These are phyloP conservation scores for Simplicillium aogashimaense DNA, from an alignment of 2,329 filamentous ascomycete genomes.

Conservation along the genomic window DNA sequence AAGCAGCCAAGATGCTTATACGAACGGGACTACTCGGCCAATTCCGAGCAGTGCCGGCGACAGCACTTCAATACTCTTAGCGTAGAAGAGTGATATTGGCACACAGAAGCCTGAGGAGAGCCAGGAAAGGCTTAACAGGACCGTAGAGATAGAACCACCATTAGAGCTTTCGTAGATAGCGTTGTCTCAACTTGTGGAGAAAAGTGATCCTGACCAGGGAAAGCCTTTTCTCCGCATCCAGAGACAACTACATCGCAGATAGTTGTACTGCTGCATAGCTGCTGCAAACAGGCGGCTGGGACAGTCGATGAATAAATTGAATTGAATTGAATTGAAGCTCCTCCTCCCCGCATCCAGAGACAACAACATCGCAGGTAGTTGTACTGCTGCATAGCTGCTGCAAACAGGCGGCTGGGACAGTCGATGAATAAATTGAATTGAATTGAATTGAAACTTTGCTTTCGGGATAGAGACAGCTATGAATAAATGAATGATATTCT, in stretches of 20 bases:
- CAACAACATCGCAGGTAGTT: neutral
- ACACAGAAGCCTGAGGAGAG: neutral
- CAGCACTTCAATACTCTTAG: constrained; percentile 11
- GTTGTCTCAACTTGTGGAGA: neutral
- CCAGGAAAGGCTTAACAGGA: neutral
- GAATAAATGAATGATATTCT: too few relatives aligned
- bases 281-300: neutral
- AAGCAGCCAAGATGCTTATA: constrained; percentile 21
- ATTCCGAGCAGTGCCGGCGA: constrained; percentile 15
- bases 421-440: neutral
- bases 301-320: neutral
- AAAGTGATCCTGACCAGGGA: neutral
- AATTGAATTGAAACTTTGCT: too few relatives aligned
- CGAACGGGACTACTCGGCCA: constrained; percentile 17
- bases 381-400: neutral
- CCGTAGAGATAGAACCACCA: neutral
- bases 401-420: neutral
- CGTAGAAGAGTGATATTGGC: constrained; percentile 2
- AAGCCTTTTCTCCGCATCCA: neutral
- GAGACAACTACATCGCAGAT: neutral
- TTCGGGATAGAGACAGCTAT: too few relatives aligned
- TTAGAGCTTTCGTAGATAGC: neutral
- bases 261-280: neutral
- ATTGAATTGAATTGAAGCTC: too few relatives aligned
- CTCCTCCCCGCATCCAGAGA: neutral